Evolutionary conservation across 2,329 filamentous ascomycete genomes (phyloP).

Genomic region (Colletotrichum paranaense): DNA sequence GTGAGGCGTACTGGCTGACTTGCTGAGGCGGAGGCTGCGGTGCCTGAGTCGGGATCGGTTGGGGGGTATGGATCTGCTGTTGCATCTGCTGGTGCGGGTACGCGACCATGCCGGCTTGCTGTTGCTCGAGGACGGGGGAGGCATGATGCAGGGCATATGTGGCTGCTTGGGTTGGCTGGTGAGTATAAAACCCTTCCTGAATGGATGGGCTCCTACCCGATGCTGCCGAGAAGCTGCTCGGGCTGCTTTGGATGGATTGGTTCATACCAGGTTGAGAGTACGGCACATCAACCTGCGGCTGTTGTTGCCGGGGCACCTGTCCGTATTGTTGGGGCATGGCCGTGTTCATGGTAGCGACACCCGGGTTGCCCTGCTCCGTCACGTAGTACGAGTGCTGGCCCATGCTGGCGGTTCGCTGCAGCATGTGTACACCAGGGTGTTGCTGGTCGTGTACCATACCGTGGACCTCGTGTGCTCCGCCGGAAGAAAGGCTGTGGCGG

Average conservation of each 20-base stretch:
- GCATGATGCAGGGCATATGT: slow-evolving; percentile 60
- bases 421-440: slow-evolving; percentile 54
- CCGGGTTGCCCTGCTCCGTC: slow-evolving; percentile 71
- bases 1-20: slow-evolving; percentile 40
- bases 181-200: slow-evolving; percentile 68
- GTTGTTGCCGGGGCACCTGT: slow-evolving; percentile 59
- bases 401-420: slow-evolving; percentile 61
- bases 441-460: slow-evolving; percentile 54
- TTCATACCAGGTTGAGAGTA: slow-evolving; percentile 60
- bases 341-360: slow-evolving; percentile 71
- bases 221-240: slow-evolving; percentile 66
- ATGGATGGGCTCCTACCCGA: slow-evolving; percentile 65
- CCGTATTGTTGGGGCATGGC: slow-evolving; percentile 60
- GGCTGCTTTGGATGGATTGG: slow-evolving; percentile 68
- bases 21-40: slow-evolving; percentile 37
- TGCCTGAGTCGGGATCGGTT: slow-evolving; percentile 44
- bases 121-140: slow-evolving; percentile 58
- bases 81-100: slow-evolving; percentile 53
- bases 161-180: slow-evolving; percentile 60
- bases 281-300: slow-evolving; percentile 58
- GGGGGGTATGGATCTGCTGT: slow-evolving; percentile 47
- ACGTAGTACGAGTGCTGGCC: slow-evolving; percentile 64
- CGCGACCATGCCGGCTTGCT: slow-evolving; percentile 54
- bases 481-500: slow-evolving; percentile 57
- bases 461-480: slow-evolving; percentile 57